phyloP scores from a whole-genome alignment of 352 stramenopile species.

The Globisporangium nunn region DNA sequence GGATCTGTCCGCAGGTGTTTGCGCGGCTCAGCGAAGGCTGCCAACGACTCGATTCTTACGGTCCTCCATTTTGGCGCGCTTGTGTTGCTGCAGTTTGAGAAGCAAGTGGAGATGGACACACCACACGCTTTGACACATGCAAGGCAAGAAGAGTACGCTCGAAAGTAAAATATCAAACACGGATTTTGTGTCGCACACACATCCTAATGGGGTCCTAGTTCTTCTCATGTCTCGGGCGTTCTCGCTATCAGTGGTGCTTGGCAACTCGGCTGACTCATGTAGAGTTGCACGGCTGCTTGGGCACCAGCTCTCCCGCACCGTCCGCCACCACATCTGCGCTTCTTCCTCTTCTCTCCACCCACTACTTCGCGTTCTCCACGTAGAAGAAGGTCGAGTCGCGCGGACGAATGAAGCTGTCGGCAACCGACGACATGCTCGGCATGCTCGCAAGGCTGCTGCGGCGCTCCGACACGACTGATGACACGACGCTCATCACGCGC shows the following conservation, averaged over 20 bases:
- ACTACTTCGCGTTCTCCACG: conserved; percentile 17
- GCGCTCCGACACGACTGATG: conserved; percentile 47
- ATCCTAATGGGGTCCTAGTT: background rate
- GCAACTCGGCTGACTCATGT: too few species aligned
- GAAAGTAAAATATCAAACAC: background rate
- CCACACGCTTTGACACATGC: too few species aligned
- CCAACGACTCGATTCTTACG: too few species aligned
- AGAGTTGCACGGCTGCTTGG: too few species aligned
- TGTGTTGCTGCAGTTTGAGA: too few species aligned
- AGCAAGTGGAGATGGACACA: too few species aligned
- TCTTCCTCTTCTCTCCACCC: background rate
- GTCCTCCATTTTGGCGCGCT: too few species aligned
- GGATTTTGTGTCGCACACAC: background rate
- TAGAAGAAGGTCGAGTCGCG: conserved; percentile 82
- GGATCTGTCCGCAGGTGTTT: too few species aligned
- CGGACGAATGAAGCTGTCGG: conserved; percentile 27
- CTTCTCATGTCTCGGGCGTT: background rate
- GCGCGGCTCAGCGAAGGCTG: too few species aligned
- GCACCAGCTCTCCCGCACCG: background rate
- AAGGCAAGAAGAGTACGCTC: too few species aligned
- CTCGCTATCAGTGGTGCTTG: background rate
- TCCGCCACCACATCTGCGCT: background rate
- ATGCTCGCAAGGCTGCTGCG: conserved; percentile 40
- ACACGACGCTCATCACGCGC: conserved; percentile 69
- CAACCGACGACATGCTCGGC: conserved; percentile 19